These are phyloP conservation scores for Fibroporia radiculosa DNA, from an alignment of 768 basidiomycete genomes.

Conservation along the genomic window DNA sequence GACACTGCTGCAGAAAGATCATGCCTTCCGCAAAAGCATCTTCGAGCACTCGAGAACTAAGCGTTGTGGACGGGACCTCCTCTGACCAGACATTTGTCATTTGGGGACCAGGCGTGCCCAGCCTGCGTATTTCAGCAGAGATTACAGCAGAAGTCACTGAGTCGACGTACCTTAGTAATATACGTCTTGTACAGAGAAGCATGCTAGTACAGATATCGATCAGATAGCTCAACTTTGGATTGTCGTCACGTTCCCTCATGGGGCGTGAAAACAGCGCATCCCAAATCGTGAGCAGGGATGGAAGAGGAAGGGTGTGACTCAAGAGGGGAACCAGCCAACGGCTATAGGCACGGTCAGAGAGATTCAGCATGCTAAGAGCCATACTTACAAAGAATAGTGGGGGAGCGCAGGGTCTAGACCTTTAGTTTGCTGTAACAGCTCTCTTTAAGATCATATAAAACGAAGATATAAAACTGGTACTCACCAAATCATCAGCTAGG, in stretches of 20 bases:
- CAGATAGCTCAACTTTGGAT: constrained; percentile 62
- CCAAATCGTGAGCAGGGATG: constrained; percentile 56
- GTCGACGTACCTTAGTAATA: constrained; percentile 37
- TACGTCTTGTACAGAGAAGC: constrained; percentile 48
- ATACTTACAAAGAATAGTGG: constrained; percentile 71
- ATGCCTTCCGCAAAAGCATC: constrained; percentile 65
- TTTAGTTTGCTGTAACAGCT: constrained; percentile 38
- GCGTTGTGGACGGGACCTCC: constrained; percentile 38
- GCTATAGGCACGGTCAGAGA: constrained; percentile 27
- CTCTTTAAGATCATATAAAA: neutral
- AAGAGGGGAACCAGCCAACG: constrained; percentile 70
- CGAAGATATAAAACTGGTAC: constrained; percentile 9
- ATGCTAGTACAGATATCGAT: constrained; percentile 65
- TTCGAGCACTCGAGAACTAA: constrained; percentile 43
- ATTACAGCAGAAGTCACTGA: neutral
- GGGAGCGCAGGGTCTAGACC: constrained; percentile 66
- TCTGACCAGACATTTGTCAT: constrained; percentile 48
- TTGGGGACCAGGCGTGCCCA: constrained; percentile 40
- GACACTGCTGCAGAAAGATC: constrained; percentile 56
- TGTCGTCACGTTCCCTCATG: constrained; percentile 40
- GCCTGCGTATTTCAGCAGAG: constrained; percentile 27
- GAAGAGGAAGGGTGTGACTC: constrained; percentile 63
- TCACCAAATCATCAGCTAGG: constrained; percentile 51
- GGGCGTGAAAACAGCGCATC: constrained; percentile 61
- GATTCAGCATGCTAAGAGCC: neutral